Evolutionary conservation across 345 rosid species (phyloP).

Genomic region (Cardamine resedifolia): DNA sequence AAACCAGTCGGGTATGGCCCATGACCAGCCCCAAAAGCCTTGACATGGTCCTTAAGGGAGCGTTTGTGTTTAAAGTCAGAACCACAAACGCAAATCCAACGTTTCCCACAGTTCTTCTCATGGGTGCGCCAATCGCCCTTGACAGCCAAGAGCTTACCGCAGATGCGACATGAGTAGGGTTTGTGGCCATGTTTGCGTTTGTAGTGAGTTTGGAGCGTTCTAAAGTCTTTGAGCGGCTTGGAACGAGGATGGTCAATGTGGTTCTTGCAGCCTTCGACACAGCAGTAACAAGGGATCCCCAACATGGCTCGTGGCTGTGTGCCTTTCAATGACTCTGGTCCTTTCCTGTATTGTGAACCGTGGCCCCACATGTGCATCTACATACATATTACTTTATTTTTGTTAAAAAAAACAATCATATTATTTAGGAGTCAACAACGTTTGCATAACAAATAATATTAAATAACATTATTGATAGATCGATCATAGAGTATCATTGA

Average conservation of each 20-base stretch:
- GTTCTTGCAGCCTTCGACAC: slow-evolving; percentile 84
- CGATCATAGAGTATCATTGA: not conserved
- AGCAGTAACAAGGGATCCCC: slow-evolving; percentile 83
- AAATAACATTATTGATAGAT: not conserved
- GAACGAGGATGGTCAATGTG: slow-evolving; percentile 71
- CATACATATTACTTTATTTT: slow-evolving; percentile 12
- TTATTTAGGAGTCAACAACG: too few relatives aligned
- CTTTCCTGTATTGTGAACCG: slow-evolving; percentile 77
- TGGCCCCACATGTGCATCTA: slow-evolving; percentile 99
- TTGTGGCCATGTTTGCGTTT: slow-evolving; percentile 83
- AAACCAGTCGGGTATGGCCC: slow-evolving; percentile 46
- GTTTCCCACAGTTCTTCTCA: slow-evolving; percentile 89
- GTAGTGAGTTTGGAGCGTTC: slow-evolving; percentile 84
- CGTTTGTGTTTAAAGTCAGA: slow-evolving; percentile 94
- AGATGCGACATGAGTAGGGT: slow-evolving; percentile 67
- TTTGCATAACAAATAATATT: not conserved
- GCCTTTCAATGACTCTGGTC: slow-evolving; percentile 75
- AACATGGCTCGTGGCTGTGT: slow-evolving; percentile 67
- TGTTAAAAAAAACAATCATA: too few relatives aligned
- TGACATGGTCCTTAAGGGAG: slow-evolving; percentile 83
- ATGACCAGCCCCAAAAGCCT: slow-evolving; percentile 71
- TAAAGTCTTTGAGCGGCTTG: slow-evolving; percentile 77
- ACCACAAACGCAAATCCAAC: slow-evolving; percentile 86
- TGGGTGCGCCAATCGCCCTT: slow-evolving; percentile 95
- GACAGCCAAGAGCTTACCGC: slow-evolving; percentile 78